Conservation (phyloP, 176 grass and related monocot genomes). For the Oryza longistaminata region DNA sequence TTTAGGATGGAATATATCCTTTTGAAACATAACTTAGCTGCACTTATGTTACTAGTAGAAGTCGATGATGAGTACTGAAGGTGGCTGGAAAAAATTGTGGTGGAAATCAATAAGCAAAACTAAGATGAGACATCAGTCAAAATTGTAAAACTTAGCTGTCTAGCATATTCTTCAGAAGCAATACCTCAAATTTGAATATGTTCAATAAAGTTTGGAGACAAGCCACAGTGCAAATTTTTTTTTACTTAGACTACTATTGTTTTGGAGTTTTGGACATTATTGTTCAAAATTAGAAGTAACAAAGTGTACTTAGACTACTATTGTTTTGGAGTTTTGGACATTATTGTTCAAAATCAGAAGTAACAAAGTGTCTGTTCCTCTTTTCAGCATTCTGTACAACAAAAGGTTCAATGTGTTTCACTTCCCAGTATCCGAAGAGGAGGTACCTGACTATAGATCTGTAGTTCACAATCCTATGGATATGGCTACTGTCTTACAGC, state of each 20-base stretch:
- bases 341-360: slow-evolving; percentile 24
- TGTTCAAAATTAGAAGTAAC: slow-evolving; percentile 39
- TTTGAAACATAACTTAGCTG: neutral
- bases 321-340: slow-evolving; percentile 10
- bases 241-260: neutral
- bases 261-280: neutral
- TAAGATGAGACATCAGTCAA: neutral
- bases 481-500: slow-evolving; percentile 90
- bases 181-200: neutral
- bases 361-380: slow-evolving; percentile 38
- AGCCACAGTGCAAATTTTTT: neutral
- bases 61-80: neutral
- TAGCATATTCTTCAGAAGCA: slow-evolving; percentile 5
- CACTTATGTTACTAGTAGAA: neutral
- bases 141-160: neutral
- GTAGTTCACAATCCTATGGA: slow-evolving; percentile 94
- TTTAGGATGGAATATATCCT: neutral
- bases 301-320: slow-evolving; percentile 2
- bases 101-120: neutral
- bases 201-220: slow-evolving; percentile 4
- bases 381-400: slow-evolving; percentile 86
- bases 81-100: neutral
- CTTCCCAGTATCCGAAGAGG: slow-evolving; percentile 89
- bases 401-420: slow-evolving; percentile 92
- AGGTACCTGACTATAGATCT: slow-evolving; percentile 82